Base-by-base conservation (phyloP, 257 asterid genomes). In the Thymus quinquecostatus region DNA sequence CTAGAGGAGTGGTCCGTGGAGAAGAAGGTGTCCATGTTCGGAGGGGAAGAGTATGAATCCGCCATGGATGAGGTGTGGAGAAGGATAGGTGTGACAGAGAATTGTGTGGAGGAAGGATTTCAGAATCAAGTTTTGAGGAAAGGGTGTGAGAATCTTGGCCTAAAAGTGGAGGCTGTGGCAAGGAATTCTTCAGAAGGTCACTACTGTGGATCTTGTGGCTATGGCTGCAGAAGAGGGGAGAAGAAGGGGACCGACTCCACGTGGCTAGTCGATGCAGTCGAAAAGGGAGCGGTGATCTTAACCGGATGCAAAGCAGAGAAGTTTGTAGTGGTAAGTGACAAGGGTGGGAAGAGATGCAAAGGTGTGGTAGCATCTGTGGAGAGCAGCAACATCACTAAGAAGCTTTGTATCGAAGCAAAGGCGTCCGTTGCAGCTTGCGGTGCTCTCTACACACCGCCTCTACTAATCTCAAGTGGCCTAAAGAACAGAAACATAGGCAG, bases 121-220 rank as follows among this genome's bases (percentile, higher is more conserved):
- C 95, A 86, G 40, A 88, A 86, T 43, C 86, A 82, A 75, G 79
- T 81, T 1, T 56, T 86, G 5, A 38, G 81, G 32, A 82, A 64
- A 79, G 91, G 91, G 68, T 86, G 91, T 36, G 80, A 82, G 56
- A 82, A 76, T 29, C 86, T 86, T 9, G 95, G 89, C 8, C 11
- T 84, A n/a, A 69, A 84, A 38, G 77, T 81, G 2, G 82, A 66
- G 4, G 5, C 41, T 0, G 86, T 88, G 40, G 72, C 89, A 6
- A 77, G 81, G 40, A 88, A 88, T 65, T 80, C 86, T 2, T 71
- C 88, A 0, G 88, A 88, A 71, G 57, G 54, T 28, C 91, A 88
- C 54, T 83, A 86, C 43, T 88, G 95, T 65, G 91, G 95, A 13
- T 84, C 91, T 3, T 88, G 95, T 55, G 66, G 88, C 44, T 87